These are phyloP conservation scores for Aspergillus kassunensis DNA, from an alignment of 495 filamentous ascomycete species.

Conservation along the genomic window DNA sequence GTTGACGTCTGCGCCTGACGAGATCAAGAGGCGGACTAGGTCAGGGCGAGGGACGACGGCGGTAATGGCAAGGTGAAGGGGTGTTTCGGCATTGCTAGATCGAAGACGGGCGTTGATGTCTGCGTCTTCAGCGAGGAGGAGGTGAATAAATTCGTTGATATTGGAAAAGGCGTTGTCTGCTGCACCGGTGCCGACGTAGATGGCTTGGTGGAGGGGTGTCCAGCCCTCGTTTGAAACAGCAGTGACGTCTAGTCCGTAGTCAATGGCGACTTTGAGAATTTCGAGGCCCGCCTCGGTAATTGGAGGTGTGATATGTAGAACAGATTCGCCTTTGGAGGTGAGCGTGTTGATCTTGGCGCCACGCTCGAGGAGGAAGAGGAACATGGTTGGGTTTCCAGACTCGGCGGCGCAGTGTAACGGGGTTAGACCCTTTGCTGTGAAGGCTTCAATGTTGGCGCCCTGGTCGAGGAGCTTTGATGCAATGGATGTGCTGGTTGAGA, in stretches of 20 bases:
- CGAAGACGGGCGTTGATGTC: slow-evolving; percentile 20
- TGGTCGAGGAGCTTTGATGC: slow-evolving; percentile 21
- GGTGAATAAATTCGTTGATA: slow-evolving; percentile 21
- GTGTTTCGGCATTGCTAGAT: slow-evolving; percentile 19
- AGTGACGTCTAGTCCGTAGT: slow-evolving; percentile 8
- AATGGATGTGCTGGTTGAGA: slow-evolving; percentile 11
- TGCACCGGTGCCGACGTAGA: slow-evolving; percentile 17
- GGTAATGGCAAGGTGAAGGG: slow-evolving; percentile 27
- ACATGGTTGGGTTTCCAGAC: slow-evolving; percentile 26
- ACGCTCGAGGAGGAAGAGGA: slow-evolving; percentile 22
- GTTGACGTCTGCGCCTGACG: slow-evolving; percentile 29
- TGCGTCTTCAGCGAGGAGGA: slow-evolving; percentile 24
- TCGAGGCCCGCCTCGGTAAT: slow-evolving; percentile 22
- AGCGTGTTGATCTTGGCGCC: slow-evolving; percentile 28
- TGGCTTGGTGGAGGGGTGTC: slow-evolving; percentile 29
- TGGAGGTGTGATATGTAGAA: slow-evolving; percentile 30
- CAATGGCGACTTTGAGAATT: slow-evolving; percentile 24
- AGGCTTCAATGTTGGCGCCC: slow-evolving; percentile 34
- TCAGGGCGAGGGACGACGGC: slow-evolving; percentile 14
- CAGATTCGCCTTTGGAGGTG: slow-evolving; percentile 26
- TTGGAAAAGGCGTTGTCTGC: slow-evolving; percentile 18
- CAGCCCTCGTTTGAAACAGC: slow-evolving; percentile 22
- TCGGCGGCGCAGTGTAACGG: slow-evolving; percentile 33
- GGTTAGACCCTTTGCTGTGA: slow-evolving; percentile 28
- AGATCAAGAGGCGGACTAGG: slow-evolving; percentile 27